Conservation (phyloP, 2,329 filamentous ascomycete species). For the Plectosphaerella sp. region DNA sequence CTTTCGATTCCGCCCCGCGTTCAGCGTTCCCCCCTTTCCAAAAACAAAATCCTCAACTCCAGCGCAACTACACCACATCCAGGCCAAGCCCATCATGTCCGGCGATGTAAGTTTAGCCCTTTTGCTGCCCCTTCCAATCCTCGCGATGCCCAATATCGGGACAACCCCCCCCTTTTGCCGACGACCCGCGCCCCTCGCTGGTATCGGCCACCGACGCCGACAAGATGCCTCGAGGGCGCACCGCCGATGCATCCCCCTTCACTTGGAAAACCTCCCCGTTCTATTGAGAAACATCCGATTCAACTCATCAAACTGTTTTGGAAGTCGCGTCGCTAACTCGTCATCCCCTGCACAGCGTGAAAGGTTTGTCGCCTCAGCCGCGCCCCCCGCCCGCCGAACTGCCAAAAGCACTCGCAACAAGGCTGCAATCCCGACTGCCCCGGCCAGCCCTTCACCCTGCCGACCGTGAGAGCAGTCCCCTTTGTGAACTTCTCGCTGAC, state of each 20-base stretch:
- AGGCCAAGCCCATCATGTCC: constrained; percentile 11
- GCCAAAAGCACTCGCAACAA: too few species aligned
- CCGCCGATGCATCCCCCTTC: neutral
- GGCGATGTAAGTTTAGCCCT: constrained; percentile 12
- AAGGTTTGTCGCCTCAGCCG: constrained; percentile 46
- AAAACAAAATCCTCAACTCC: neutral
- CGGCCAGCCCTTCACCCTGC: constrained; percentile 6
- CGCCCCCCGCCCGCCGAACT: neutral
- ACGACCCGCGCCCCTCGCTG: constrained; percentile 5
- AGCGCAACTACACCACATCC: constrained; percentile 2
- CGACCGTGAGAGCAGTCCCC: constrained; percentile 1
- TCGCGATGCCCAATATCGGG: constrained; percentile 9
- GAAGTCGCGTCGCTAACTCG: constrained; percentile 26
- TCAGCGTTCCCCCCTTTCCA: neutral
- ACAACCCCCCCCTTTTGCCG: constrained; percentile 6
- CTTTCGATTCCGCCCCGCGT: neutral
- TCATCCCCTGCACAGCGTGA: constrained; percentile 51
- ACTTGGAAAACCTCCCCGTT: neutral
- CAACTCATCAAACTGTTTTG: constrained; percentile 1
- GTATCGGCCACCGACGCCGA: constrained; percentile 1
- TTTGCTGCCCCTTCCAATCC: constrained; percentile 1
- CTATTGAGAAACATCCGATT: neutral
- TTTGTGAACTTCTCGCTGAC: constrained; percentile 7
- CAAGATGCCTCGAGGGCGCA: neutral
- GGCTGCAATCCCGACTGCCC: neutral